Conservation (phyloP, 495 filamentous ascomycete genomes). For the Penicillium parvum region DNA sequence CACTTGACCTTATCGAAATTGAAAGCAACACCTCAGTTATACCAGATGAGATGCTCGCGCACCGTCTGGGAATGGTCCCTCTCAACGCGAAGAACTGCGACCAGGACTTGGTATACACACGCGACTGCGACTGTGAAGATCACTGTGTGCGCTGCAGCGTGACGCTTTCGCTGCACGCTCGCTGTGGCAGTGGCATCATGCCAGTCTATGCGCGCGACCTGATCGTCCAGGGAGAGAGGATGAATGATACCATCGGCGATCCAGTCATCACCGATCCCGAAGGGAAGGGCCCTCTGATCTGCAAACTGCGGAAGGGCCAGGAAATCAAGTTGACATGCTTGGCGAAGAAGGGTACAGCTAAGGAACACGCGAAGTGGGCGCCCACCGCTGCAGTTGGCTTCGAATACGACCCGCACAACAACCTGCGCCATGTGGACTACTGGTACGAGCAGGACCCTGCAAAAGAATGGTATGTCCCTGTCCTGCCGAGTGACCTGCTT, state of each 20-base stretch:
- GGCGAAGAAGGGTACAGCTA: slow-evolving; percentile 97
- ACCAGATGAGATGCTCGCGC: slow-evolving; percentile 90
- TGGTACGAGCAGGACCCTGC: slow-evolving; percentile 88
- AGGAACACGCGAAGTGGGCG: slow-evolving; percentile 98
- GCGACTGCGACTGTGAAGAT: slow-evolving; percentile 93
- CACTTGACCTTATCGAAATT: slow-evolving; percentile 91
- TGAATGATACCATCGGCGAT: slow-evolving; percentile 72
- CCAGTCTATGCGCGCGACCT: slow-evolving; percentile 86
- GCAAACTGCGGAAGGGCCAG: slow-evolving; percentile 83
- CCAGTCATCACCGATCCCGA: slow-evolving; percentile 83
- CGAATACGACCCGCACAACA: slow-evolving; percentile 97
- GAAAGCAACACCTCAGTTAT: slow-evolving; percentile 90
- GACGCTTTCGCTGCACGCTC: slow-evolving; percentile 72
- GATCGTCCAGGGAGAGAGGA: slow-evolving; percentile 54
- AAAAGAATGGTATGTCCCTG: slow-evolving; percentile 76
- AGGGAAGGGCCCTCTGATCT: slow-evolving; percentile 73
- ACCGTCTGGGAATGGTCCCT: slow-evolving; percentile 88
- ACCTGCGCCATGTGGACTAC: slow-evolving; percentile 78
- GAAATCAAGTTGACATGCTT: slow-evolving; percentile 85
- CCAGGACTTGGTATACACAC: slow-evolving; percentile 74
- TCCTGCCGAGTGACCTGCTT: background rate
- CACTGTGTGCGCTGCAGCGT: slow-evolving; percentile 89
- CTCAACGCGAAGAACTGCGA: slow-evolving; percentile 81
- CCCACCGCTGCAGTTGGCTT: slow-evolving; percentile 89
- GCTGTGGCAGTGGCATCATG: slow-evolving; percentile 81